Evolutionary conservation across 2,329 filamentous ascomycete genomes (phyloP).

Genomic region (Cercospora sp.): DNA sequence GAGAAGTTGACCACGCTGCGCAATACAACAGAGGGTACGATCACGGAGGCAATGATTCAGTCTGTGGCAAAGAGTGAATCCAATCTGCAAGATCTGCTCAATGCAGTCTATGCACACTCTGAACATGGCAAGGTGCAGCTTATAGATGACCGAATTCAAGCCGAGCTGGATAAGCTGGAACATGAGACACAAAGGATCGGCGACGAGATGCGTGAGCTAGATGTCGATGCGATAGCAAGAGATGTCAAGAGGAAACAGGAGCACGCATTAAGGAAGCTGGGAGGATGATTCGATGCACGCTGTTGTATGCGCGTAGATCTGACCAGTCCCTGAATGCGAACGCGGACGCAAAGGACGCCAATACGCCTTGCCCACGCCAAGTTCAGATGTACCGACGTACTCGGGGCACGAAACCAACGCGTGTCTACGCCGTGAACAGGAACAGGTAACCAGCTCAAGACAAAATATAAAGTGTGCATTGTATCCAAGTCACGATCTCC

Average conservation of each 20-base stretch:
- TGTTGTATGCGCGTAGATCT: background rate
- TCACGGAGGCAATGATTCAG: slow-evolving; percentile 40
- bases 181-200: slow-evolving; percentile 41
- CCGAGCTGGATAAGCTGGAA: slow-evolving; percentile 41
- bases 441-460: background rate
- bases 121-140: slow-evolving; percentile 25
- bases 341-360: background rate
- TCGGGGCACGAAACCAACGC: background rate
- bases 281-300: background rate
- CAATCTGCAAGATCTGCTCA: slow-evolving; percentile 41
- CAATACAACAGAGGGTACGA: slow-evolving; percentile 35
- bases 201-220: slow-evolving; percentile 40
- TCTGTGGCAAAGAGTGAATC: slow-evolving; percentile 41
- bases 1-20: slow-evolving; percentile 41
- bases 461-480: background rate
- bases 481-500: background rate
- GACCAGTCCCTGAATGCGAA: background rate
- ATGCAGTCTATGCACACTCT: slow-evolving; percentile 42
- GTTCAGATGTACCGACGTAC: background rate
- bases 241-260: slow-evolving; percentile 28
- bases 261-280: slow-evolving; percentile 15
- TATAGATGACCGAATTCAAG: slow-evolving; percentile 31
- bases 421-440: background rate
- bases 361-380: background rate
- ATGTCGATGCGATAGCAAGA: slow-evolving; percentile 30